Evolutionary conservation across 129 eudicot species (phyloP).

Genomic region (Helianthus annuus): HanXRQr2.0-SUNRISE NC_035444.2:143869513-143870012

Average conservation of each 20-base stretch:
- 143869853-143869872: not conserved
- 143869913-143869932: too few relatives aligned
- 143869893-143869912: too few relatives aligned
- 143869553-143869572: slow-evolving; percentile 36
- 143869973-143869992: too few relatives aligned
- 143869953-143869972: too few relatives aligned
- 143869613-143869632: slow-evolving; percentile 27
- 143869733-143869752: slow-evolving; percentile 4
- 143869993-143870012: too few relatives aligned
- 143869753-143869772: slow-evolving; percentile 20
- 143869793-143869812: not conserved
- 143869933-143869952: too few relatives aligned
- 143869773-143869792: slow-evolving; percentile 26
- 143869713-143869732: slow-evolving; percentile 33
- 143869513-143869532: slow-evolving; percentile 40
- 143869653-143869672: slow-evolving; percentile 9
- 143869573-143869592: slow-evolving; percentile 29
- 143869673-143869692: slow-evolving; percentile 26
- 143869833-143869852: slow-evolving; percentile 8
- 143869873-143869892: too few relatives aligned
- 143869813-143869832: slow-evolving; percentile 14
- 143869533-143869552: slow-evolving; percentile 37
- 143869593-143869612: slow-evolving; percentile 20
- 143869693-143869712: slow-evolving; percentile 35
- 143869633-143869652: slow-evolving; percentile 29